A percentile compares a stretch with the other conserved stretches of the same genome.
Conservation (phyloP, 2,329 filamentous ascomycete species). For the Sclerotinia subarctica region DNA sequence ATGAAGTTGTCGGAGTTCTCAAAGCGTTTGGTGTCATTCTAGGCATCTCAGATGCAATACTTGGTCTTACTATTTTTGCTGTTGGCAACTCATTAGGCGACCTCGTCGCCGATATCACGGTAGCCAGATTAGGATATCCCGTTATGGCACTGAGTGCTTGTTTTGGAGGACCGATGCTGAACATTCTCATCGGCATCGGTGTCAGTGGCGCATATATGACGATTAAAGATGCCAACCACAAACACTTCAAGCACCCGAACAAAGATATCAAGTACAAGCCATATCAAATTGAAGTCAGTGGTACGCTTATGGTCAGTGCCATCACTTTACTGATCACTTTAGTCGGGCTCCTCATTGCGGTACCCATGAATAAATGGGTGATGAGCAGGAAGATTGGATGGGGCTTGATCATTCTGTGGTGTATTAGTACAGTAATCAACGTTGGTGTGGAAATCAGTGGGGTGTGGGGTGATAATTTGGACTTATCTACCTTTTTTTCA, state of each 20-base stretch:
- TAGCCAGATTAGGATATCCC: constrained; percentile 87
- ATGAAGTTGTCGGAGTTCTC: constrained; percentile 90
- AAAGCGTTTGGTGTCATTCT: constrained; percentile 91
- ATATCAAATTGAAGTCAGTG: constrained; percentile 80
- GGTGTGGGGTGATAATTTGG: constrained; percentile 27
- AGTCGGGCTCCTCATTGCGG: constrained; percentile 70
- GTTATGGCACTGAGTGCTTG: constrained; percentile 95
- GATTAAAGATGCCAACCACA: constrained; percentile 63
- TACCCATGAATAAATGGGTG: constrained; percentile 83
- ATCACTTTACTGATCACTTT: constrained; percentile 81
- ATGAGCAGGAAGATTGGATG: constrained; percentile 81
- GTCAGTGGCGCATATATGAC: constrained; percentile 87
- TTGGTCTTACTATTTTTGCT: constrained; percentile 93
- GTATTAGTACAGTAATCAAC: constrained; percentile 74
- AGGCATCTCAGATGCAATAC: constrained; percentile 88
- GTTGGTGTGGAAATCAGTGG: constrained; percentile 73
- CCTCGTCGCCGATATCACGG: constrained; percentile 89
- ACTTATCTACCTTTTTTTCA: constrained; percentile 7
- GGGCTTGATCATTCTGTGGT: constrained; percentile 77
- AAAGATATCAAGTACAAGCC: constrained; percentile 64
- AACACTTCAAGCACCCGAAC: constrained; percentile 65
- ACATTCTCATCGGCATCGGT: constrained; percentile 94
- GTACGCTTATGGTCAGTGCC: constrained; percentile 80
- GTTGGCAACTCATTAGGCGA: constrained; percentile 95
- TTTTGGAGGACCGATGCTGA: constrained; percentile 97